Percentiles rank a stretch among this genome's conserved stretches.
Conservation (phyloP, 2,329 filamentous ascomycete species). For the Neofusicoccum laricinum region DNA sequence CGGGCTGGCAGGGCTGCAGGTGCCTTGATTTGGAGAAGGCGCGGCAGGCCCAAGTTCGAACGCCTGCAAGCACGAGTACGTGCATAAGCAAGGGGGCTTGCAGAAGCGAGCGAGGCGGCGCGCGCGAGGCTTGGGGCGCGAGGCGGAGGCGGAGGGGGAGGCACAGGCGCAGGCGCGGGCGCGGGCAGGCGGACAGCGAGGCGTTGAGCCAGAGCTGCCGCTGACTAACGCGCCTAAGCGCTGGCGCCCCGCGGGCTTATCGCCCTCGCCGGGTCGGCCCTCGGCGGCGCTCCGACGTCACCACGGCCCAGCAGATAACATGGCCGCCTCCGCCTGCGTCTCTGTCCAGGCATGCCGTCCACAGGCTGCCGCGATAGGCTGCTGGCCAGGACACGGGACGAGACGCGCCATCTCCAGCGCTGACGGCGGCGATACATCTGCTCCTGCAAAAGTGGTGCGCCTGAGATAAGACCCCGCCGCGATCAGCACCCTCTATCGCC, state of each 20-base stretch:
- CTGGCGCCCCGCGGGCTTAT: not conserved
- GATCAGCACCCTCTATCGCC: not conserved
- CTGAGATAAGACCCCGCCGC: not conserved
- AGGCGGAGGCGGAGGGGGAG: not conserved
- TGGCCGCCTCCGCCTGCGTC: too few species aligned
- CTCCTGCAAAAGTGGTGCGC: not conserved
- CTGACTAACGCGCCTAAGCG: not conserved
- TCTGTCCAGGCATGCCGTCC: too few species aligned
- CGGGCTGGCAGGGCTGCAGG: not conserved
- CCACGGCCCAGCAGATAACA: too few species aligned
- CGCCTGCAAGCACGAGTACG: conserved; percentile 4
- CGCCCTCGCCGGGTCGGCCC: not conserved
- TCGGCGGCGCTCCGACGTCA: too few species aligned
- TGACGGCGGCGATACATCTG: not conserved
- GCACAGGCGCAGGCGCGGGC: not conserved
- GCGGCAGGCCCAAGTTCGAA: not conserved
- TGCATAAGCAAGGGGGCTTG: conserved; percentile 4
- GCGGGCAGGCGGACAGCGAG: too few species aligned
- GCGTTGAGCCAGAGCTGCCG: not conserved
- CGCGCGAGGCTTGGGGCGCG: not conserved
- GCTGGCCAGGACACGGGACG: too few species aligned
- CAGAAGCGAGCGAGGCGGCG: conserved; percentile 1
- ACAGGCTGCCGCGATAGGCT: too few species aligned
- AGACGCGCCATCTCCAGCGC: too few species aligned
- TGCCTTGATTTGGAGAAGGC: not conserved